Evolutionary conservation across 2,329 filamentous ascomycete species (phyloP).

Genomic region (Lecanicillium sp.): DNA sequence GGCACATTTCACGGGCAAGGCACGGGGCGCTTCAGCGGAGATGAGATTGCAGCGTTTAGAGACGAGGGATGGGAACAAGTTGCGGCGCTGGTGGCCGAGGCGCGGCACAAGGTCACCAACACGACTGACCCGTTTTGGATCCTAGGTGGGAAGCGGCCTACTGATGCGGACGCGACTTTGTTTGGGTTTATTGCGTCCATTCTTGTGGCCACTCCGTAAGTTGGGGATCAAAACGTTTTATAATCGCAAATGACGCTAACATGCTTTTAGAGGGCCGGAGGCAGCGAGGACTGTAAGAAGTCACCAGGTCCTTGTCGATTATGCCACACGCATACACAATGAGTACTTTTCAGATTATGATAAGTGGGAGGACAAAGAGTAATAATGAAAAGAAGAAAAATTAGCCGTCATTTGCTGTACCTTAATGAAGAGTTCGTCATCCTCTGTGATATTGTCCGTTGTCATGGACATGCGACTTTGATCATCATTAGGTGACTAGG

Average conservation of each 20-base stretch:
- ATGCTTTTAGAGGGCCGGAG: conserved; percentile 30
- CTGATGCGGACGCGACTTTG: conserved; percentile 45
- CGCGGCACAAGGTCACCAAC: conserved; percentile 14
- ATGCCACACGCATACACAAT: conserved; percentile 45
- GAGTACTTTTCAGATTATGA: conserved; percentile 48
- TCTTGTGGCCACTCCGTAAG: conserved; percentile 42
- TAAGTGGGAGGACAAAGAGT: conserved; percentile 14
- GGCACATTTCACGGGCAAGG: conserved; percentile 44
- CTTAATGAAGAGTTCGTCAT: too few species aligned
- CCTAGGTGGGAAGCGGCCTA: conserved; percentile 39
- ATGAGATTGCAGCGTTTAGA: conserved; percentile 36
- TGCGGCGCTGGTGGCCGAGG: conserved; percentile 28
- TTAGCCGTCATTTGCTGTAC: too few species aligned
- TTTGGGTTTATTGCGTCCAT: conserved; percentile 46
- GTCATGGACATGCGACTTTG: too few species aligned
- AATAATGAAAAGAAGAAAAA: too few species aligned
- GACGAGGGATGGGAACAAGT: conserved; percentile 42
- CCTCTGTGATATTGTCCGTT: too few species aligned
- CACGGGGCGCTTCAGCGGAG: conserved; percentile 35
- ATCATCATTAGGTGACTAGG: too few species aligned
- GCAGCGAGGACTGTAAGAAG: conserved; percentile 31
- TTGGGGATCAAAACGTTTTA: conserved; percentile 10
- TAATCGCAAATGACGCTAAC: too few species aligned
- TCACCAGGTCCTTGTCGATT: conserved; percentile 41
- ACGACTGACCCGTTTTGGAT: conserved; percentile 41